Conservation (phyloP, 225 moss, liverwort and hornwort species). For the Takakia lepidozioides region DNA sequence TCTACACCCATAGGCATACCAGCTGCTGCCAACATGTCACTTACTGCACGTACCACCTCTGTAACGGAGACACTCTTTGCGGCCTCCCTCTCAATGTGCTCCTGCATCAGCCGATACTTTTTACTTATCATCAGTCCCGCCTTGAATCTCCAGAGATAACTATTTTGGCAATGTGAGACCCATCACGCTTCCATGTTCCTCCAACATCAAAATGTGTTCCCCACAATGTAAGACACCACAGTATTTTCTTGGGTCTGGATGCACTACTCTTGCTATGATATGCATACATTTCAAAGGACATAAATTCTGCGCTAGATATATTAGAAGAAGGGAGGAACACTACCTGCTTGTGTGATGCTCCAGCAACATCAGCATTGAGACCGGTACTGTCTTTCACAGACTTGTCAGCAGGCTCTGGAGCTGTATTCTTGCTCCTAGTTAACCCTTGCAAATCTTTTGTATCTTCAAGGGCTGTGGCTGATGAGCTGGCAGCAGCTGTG, state of each 20-base stretch:
- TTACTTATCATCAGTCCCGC: too few relatives aligned
- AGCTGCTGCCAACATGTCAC: slow-evolving; percentile 76
- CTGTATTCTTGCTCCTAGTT: slow-evolving; percentile 7
- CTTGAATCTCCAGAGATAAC: too few relatives aligned
- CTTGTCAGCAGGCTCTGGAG: slow-evolving; percentile 8
- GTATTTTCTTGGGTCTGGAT: too few relatives aligned
- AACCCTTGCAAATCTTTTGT: slow-evolving; percentile 12
- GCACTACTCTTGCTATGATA: too few relatives aligned
- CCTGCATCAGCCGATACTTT: too few relatives aligned
- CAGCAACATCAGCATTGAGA: background rate
- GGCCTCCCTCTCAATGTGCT: too few relatives aligned
- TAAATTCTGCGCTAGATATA: too few relatives aligned
- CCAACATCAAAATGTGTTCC: too few relatives aligned
- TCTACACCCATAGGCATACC: slow-evolving; percentile 73
- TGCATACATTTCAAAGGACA: too few relatives aligned
- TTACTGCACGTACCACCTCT: slow-evolving; percentile 66
- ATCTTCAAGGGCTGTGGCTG: slow-evolving; percentile 8
- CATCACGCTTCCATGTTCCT: too few relatives aligned
- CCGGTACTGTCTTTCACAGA: slow-evolving; percentile 3
- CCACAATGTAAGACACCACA: too few relatives aligned
- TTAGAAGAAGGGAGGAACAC: background rate
- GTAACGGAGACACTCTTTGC: slow-evolving; percentile 51
- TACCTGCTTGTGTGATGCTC: background rate
- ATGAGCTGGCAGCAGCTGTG: slow-evolving; percentile 33
- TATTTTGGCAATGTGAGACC: too few relatives aligned